Conservation (phyloP, 352 stramenopile species). For the Phytophthora fragariae region DNA sequence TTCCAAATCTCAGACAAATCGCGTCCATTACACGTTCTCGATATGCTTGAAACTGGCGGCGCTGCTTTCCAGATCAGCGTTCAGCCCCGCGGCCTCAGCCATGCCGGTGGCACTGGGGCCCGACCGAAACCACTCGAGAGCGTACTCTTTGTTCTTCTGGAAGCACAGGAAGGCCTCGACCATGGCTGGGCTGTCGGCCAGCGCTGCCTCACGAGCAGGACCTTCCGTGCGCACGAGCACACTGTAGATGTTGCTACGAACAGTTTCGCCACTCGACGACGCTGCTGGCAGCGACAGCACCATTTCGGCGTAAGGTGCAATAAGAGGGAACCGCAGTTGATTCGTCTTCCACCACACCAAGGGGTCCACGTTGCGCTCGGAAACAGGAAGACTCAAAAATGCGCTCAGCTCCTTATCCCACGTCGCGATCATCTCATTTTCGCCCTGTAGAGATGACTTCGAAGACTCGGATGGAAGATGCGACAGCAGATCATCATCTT, state of each 20-base stretch:
- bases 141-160: conserved; percentile 83
- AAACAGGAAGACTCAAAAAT: conserved; percentile 77
- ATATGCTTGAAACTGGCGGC: conserved; percentile 72
- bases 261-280: conserved; percentile 64
- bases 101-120: conserved; percentile 37
- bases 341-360: conserved; percentile 83
- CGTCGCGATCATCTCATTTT: conserved; percentile 63
- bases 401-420: conserved; percentile 83
- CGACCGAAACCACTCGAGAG: conserved; percentile 79
- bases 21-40: conserved; percentile 63
- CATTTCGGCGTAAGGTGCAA: conserved; percentile 81
- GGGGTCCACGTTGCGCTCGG: conserved; percentile 78
- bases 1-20: neutral
- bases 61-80: conserved; percentile 44
- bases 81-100: conserved; percentile 31
- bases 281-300: conserved; percentile 73
- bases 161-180: conserved; percentile 84
- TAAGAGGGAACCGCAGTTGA: conserved; percentile 79
- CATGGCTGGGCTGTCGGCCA: conserved; percentile 60
- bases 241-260: conserved; percentile 53
- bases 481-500: conserved; percentile 79
- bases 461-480: conserved; percentile 69
- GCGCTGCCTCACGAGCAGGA: conserved; percentile 41
- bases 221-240: conserved; percentile 72
- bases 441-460: conserved; percentile 51